Percentiles rank a stretch among this genome's conserved stretches.
These are phyloP conservation scores for Mycena venus DNA, from an alignment of 768 basidiomycete species.

Conservation along the genomic window DNA sequence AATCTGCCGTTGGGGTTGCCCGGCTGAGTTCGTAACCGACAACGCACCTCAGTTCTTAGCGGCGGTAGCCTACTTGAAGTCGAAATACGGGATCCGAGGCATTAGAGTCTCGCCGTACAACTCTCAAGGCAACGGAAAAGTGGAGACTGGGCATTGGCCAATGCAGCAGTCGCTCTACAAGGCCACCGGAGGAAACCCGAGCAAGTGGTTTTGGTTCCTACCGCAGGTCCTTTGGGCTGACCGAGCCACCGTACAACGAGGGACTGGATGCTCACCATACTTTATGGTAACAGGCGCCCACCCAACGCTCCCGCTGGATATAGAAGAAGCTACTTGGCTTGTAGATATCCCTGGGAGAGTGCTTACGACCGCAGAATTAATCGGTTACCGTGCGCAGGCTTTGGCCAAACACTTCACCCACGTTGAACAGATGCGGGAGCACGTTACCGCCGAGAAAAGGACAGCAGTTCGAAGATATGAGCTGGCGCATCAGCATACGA, in stretches of 20 bases:
- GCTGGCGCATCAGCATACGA: slow-evolving; percentile 6
- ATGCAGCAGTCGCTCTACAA: slow-evolving; percentile 41
- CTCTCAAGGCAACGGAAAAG: slow-evolving; percentile 55
- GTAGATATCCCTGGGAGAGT: slow-evolving; percentile 32
- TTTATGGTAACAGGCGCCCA: slow-evolving; percentile 48
- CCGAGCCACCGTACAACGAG: slow-evolving; percentile 38
- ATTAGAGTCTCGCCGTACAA: too few species aligned
- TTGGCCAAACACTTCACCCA: slow-evolving; percentile 32
- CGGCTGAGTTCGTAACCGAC: slow-evolving; percentile 40
- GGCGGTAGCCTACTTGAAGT: too few species aligned
- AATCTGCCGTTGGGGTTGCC: too few species aligned
- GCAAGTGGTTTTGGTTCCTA: too few species aligned
- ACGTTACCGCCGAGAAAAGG: slow-evolving; percentile 26
- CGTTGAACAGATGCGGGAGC: slow-evolving; percentile 32
- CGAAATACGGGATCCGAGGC: too few species aligned
- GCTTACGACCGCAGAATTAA: slow-evolving; percentile 36
- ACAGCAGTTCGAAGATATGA: slow-evolving; percentile 35
- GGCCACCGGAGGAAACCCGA: slow-evolving; percentile 40
- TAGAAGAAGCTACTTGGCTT: slow-evolving; percentile 43
- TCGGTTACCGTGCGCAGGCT: too few species aligned
- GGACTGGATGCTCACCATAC: slow-evolving; percentile 45
- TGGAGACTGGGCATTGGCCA: slow-evolving; percentile 46
- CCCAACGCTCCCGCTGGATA: slow-evolving; percentile 44
- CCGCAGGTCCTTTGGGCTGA: too few species aligned
- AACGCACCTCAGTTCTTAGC: too few species aligned